A percentile compares a stretch with the other conserved stretches of the same genome.
These are phyloP conservation scores for Danielia oregonensis DNA, from an alignment of 805 yeast species.

Conservation along the genomic window DNA sequence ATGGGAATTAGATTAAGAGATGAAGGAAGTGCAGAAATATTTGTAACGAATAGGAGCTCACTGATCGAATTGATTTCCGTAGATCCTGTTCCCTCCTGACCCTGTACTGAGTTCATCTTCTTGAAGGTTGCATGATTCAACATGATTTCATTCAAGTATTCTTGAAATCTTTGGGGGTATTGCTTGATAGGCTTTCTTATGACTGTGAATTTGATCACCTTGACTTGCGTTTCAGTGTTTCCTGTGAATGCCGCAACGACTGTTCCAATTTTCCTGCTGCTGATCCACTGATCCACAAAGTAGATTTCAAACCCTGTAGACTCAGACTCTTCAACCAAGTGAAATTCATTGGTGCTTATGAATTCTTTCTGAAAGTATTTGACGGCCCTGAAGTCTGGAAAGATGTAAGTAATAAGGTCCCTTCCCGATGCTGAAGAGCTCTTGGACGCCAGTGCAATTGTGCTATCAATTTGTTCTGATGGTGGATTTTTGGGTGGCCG, in stretches of 20 bases:
- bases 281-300: constrained; percentile 93
- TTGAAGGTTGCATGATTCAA: constrained; percentile 70
- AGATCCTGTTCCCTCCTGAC: constrained; percentile 1
- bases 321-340: constrained; percentile 41
- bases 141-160: constrained; percentile 62
- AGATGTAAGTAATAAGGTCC: constrained; percentile 33
- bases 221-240: constrained; percentile 58
- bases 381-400: constrained; percentile 60
- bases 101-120: constrained; percentile 33
- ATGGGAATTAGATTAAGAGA: constrained; percentile 68
- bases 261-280: constrained; percentile 61
- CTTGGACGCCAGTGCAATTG: too few relatives aligned
- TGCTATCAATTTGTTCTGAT: too few relatives aligned
- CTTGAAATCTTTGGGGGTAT: constrained; percentile 52
- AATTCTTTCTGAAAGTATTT: constrained; percentile 42
- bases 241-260: constrained; percentile 86
- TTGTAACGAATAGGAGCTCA: constrained; percentile 66
- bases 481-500: too few relatives aligned
- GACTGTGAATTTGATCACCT: constrained; percentile 54
- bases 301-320: constrained; percentile 82
- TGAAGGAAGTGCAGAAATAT: constrained; percentile 77
- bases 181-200: constrained; percentile 42
- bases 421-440: too few relatives aligned
- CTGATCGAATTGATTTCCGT: constrained; percentile 3
- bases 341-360: constrained; percentile 31